Base-by-base conservation (phyloP, 495 filamentous ascomycete genomes). In the Hypoxylon intermedium region DNA sequence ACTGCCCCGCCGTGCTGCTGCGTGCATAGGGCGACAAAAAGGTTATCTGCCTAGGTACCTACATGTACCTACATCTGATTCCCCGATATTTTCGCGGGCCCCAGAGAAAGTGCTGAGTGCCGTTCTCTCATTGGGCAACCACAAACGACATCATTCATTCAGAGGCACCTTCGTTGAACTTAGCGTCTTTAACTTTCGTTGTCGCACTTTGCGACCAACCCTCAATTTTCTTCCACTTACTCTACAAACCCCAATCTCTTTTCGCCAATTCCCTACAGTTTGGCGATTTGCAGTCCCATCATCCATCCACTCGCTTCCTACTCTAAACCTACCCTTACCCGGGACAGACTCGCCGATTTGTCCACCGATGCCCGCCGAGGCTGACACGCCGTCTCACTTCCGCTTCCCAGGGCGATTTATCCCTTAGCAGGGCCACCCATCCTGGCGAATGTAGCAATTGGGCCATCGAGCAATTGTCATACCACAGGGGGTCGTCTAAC, bases 331-430 rank as follows among this genome's bases (percentile, higher is more conserved):
- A 36, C 52, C 44, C 50, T 55, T 58, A 42, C 65, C 57, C 26
- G 63, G 60, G 58, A 57, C 63, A 58, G 49, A 56, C 38, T 63
- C 36, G 21, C 26, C 44, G 53, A 61, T 46, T 54, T 56, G 44
- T 36, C 63, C 69, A 79, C 77, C 78, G 74, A 79, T 81, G 77
- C 77, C 74, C 75, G 50, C 75, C 65, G 66, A 72, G 69, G 67
- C 72, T 58, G 72, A 76, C 70, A 71, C 70, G 48, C 67, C 73
- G 64, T 75, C 65, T 69, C 76, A 73, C 65, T 77, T 76, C 64
- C 77, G 71, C 69, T 75, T 75, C 65, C 53, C 75, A 60, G 70
- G 73, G 58, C 70, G 61, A 55, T 71, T 64, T 58, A 77, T 78
- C 75, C 79, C 77, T 76, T 80, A 76, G 75, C 75, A 75, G 56